These are phyloP conservation scores for Meredithiella fracta DNA, from an alignment of 2,329 filamentous ascomycete genomes.

Conservation along the genomic window DNA sequence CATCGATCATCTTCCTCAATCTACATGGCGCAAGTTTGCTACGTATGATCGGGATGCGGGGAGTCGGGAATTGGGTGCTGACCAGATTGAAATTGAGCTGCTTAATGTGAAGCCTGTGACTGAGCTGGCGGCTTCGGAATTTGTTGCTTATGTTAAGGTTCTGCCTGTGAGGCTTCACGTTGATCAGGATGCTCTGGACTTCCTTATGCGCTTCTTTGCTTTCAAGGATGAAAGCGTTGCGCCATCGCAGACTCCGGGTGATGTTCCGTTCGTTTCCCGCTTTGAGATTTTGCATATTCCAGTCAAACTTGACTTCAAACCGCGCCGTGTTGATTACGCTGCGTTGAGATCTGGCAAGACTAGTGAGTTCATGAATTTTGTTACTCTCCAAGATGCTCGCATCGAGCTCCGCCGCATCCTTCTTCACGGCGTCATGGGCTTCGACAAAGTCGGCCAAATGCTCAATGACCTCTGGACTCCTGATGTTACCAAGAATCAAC, in stretches of 20 bases:
- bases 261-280: slow-evolving; percentile 74
- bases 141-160: slow-evolving; percentile 64
- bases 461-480: slow-evolving; percentile 96
- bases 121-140: slow-evolving; percentile 72
- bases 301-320: slow-evolving; percentile 86
- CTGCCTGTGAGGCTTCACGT: slow-evolving; percentile 83
- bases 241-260: slow-evolving; percentile 42
- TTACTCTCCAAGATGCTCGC: slow-evolving; percentile 75
- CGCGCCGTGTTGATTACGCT: slow-evolving; percentile 91
- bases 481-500: slow-evolving; percentile 76
- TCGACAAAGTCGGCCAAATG: slow-evolving; percentile 74
- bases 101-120: slow-evolving; percentile 75
- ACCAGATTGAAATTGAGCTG: slow-evolving; percentile 80
- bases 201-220: slow-evolving; percentile 92
- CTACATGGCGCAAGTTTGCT: slow-evolving; percentile 95
- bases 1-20: slow-evolving; percentile 85
- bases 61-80: slow-evolving; percentile 69
- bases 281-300: slow-evolving; percentile 72
- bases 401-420: slow-evolving; percentile 80
- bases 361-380: slow-evolving; percentile 97
- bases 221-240: slow-evolving; percentile 67
- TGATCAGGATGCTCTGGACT: slow-evolving; percentile 92
- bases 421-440: slow-evolving; percentile 79
- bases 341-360: slow-evolving; percentile 85
- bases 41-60: slow-evolving; percentile 81